Base-by-base conservation (phyloP, 371 early-diverging fungal species). In the Lichtheimia hyalospora region DNA sequence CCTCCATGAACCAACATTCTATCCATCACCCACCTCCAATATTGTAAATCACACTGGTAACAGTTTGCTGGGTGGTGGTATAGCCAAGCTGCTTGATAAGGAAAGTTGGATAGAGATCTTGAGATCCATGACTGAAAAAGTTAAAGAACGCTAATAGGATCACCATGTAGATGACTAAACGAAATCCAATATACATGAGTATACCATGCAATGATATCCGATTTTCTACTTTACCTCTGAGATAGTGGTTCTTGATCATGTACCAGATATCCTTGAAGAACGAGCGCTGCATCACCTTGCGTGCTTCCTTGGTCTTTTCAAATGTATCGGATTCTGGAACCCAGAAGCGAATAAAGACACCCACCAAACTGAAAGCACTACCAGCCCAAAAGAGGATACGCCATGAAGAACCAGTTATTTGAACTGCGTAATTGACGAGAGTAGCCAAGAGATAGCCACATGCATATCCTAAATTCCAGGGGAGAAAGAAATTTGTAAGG, bases 101-200 rank as follows among this genome's bases (percentile, higher is more conserved):
- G 60, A 84, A 89, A 5, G 90, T 88, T 7, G 91, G 91, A 58
- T 82, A 89, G 23, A 91, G 63, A 67, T 89, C 91, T 53, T 89
- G 89, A 28, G 80, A 77, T 20, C 91, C 90, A 60, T 89, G 89
- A 2, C 81, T 79, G 54, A 88, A 75, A 63, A 88, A 91, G 66
- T 85, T 86, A 70, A 85, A 80, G 63, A 71, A 77, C 0, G 83
- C 83, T 84, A 85, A 83, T 3, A 87, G 70, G 6, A 86, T 52
- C 7, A 86, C 62, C 61, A 82, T 82, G 44, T 85, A 86, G 40
- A 87, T 72, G 51, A 84, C 65, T 20, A 83, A 82, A n/a, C 71
- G 7, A 80, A 79, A 86, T 59, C 86, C 73, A 6, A 21, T 18
- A 46, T 46, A 10, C 46, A 46, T 46, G n/a, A 21, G 10, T 34